Evolutionary conservation across 768 basidiomycete genomes (phyloP).

Genomic region (Mycena chlorophos): DNA sequence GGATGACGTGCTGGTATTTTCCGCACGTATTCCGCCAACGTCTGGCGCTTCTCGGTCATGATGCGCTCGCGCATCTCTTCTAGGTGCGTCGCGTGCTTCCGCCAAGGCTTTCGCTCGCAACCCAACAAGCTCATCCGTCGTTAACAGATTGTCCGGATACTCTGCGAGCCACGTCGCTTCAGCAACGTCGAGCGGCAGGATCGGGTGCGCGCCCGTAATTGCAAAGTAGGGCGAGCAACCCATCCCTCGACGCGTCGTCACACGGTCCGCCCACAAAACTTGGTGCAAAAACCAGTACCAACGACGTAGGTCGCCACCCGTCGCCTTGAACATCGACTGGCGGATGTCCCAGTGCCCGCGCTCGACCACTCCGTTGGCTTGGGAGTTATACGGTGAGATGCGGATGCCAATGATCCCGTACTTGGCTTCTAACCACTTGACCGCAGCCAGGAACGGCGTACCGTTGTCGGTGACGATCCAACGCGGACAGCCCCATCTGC

Average conservation of each 20-base stretch:
- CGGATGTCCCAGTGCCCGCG: conserved; percentile 29
- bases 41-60: conserved; percentile 8
- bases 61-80: conserved; percentile 15
- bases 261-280: conserved; percentile 26
- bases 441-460: conserved; percentile 28
- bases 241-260: conserved; percentile 15
- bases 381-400: conserved; percentile 44
- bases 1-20: conserved; percentile 15
- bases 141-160: conserved; percentile 9
- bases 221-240: conserved; percentile 25
- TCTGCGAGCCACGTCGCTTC: conserved; percentile 30
- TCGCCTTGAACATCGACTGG: conserved; percentile 25
- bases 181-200: conserved; percentile 26
- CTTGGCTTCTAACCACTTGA: conserved; percentile 18
- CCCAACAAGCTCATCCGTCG: conserved; percentile 23
- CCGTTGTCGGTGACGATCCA: conserved; percentile 41
- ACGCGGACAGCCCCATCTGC: conserved; percentile 35
- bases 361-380: conserved; percentile 41
- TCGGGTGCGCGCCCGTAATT: conserved; percentile 21
- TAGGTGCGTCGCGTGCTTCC: conserved; percentile 20
- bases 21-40: conserved; percentile 22
- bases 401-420: conserved; percentile 41
- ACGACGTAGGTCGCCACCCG: conserved; percentile 14
- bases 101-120: conserved; percentile 10
- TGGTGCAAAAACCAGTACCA: conserved; percentile 24